Evolutionary conservation across 495 filamentous ascomycete species (phyloP).

Genomic region (Neurospora sp.): DNA sequence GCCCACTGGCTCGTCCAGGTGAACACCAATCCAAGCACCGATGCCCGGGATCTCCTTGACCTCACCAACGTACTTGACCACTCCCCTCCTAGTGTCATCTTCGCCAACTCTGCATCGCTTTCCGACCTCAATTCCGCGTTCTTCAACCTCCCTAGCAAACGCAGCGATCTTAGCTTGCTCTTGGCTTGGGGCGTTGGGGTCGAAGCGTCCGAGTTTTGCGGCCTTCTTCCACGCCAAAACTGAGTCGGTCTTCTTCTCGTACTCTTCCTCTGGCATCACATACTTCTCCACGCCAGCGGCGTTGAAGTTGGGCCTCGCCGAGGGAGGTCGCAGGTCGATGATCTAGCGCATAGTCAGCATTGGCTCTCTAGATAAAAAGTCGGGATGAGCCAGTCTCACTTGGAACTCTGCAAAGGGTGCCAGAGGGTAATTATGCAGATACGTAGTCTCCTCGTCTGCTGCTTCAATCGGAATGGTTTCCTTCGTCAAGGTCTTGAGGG

Average conservation of each 20-base stretch:
- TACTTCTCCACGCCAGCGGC: conserved; percentile 77
- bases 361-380: not conserved
- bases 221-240: conserved; percentile 90
- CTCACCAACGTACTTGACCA: conserved; percentile 70
- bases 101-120: conserved; percentile 53
- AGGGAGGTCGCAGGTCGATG: conserved; percentile 63
- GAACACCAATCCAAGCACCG: conserved; percentile 77
- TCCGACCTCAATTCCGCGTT: conserved; percentile 55
- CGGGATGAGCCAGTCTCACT: conserved; percentile 41
- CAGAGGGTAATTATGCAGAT: conserved; percentile 52
- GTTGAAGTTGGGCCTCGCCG: conserved; percentile 67
- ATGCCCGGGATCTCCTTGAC: conserved; percentile 69
- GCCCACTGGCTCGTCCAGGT: conserved; percentile 76
- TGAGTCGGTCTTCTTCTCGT: conserved; percentile 72
- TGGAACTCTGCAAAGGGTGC: conserved; percentile 65
- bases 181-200: conserved; percentile 65
- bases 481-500: conserved; percentile 47
- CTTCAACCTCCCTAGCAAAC: conserved; percentile 53
- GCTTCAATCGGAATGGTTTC: conserved; percentile 49
- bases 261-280: conserved; percentile 67
- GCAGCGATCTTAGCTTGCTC: conserved; percentile 60
- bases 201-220: conserved; percentile 88
- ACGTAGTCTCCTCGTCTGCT: conserved; percentile 55
- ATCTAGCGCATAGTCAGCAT: conserved; percentile 43
- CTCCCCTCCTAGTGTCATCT: conserved; percentile 68